Evolutionary conservation across 495 filamentous ascomycete species (phyloP).

Genomic region (Penicillium angulare): DNA sequence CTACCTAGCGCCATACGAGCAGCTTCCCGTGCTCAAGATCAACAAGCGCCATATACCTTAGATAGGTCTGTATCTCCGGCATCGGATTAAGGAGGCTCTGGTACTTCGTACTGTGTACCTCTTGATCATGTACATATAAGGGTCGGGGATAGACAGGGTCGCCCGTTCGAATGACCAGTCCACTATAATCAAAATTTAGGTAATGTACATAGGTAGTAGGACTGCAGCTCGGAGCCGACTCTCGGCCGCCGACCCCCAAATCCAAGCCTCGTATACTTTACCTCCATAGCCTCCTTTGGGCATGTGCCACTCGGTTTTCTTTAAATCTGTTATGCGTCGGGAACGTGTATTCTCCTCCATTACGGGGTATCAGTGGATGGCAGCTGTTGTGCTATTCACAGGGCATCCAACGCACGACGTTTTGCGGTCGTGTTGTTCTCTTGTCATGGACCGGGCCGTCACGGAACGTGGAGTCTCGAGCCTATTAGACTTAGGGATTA

Average conservation of each 20-base stretch:
- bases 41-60: too few species aligned
- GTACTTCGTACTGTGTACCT: too few species aligned
- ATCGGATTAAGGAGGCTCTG: too few species aligned
- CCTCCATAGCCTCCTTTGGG: background rate
- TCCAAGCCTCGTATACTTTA: background rate
- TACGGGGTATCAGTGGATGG: constrained; percentile 8
- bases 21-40: too few species aligned
- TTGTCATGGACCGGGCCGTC: background rate
- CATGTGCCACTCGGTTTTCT: background rate
- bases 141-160: too few species aligned
- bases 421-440: background rate
- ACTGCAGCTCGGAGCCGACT: background rate
- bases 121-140: too few species aligned
- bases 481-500: background rate
- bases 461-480: background rate
- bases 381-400: constrained; percentile 16
- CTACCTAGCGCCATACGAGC: too few species aligned
- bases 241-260: background rate
- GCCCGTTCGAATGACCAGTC: too few species aligned
- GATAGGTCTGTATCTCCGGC: too few species aligned
- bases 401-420: background rate
- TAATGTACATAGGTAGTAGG: too few species aligned
- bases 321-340: background rate
- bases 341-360: constrained; percentile 6
- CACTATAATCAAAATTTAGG: too few species aligned